Evolutionary conservation across 352 stramenopile species (phyloP).

Genomic region (Lagenidium giganteum): DNA sequence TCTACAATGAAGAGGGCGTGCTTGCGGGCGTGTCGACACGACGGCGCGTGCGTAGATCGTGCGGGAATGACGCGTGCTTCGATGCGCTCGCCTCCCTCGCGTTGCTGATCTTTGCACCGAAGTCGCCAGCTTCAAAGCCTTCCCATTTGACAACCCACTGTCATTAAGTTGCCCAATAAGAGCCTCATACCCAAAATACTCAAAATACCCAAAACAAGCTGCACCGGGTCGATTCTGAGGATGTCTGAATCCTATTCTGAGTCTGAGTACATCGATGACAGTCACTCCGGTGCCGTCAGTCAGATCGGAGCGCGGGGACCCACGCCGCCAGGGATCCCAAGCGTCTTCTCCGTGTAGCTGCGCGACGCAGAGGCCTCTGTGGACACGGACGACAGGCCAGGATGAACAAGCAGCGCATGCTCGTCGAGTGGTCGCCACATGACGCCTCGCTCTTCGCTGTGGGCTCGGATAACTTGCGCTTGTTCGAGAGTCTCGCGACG

Average conservation of each 20-base stretch:
- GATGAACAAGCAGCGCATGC: slow-evolving; percentile 71
- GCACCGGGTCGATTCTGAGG: too few relatives aligned
- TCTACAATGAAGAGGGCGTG: background rate
- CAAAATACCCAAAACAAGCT: slow-evolving; percentile 1
- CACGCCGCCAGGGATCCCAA: too few relatives aligned
- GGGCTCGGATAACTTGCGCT: slow-evolving; percentile 70
- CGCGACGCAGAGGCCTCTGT: too few relatives aligned
- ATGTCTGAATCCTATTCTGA: too few relatives aligned
- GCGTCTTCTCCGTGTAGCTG: too few relatives aligned
- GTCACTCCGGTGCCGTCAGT: too few relatives aligned
- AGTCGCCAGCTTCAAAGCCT: slow-evolving; percentile 9
- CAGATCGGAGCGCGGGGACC: too few relatives aligned
- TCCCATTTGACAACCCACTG: slow-evolving; percentile 3
- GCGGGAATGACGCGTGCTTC: too few relatives aligned
- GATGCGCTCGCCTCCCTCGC: too few relatives aligned
- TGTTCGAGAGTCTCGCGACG: slow-evolving; percentile 59
- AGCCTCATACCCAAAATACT: background rate
- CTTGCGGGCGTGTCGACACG: background rate
- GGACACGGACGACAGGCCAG: too few relatives aligned
- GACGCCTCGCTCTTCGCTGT: slow-evolving; percentile 80
- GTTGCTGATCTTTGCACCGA: slow-evolving; percentile 19
- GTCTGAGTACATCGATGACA: too few relatives aligned
- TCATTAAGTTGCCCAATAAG: slow-evolving; percentile 1
- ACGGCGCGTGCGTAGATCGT: too few relatives aligned
- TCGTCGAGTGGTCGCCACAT: slow-evolving; percentile 83